Evolutionary conservation across 2,329 filamentous ascomycete species (phyloP).

Genomic region (Epichloe gansuensis): DNA sequence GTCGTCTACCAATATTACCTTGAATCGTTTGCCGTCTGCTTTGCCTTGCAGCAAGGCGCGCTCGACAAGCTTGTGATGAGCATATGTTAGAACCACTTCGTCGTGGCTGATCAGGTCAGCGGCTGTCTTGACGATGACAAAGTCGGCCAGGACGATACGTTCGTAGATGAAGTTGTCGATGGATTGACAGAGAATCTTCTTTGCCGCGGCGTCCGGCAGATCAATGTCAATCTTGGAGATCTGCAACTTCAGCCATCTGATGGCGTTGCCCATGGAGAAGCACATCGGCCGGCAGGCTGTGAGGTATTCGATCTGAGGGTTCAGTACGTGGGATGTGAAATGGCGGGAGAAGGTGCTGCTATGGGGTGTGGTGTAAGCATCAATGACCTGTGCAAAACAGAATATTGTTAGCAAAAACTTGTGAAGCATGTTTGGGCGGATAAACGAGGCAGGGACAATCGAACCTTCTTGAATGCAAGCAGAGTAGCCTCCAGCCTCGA

Average conservation of each 20-base stretch:
- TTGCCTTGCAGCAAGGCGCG: conserved; percentile 66
- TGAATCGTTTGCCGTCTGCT: conserved; percentile 59
- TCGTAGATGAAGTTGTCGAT: conserved; percentile 89
- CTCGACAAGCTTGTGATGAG: conserved; percentile 76
- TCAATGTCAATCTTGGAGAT: conserved; percentile 86
- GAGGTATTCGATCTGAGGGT: conserved; percentile 90
- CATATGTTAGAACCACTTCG: conserved; percentile 78
- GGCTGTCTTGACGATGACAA: conserved; percentile 70
- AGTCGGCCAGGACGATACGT: conserved; percentile 75
- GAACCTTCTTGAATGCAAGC: conserved; percentile 74
- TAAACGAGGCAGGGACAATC: neutral
- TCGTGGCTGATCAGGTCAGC: conserved; percentile 64
- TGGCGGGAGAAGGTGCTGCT: conserved; percentile 80
- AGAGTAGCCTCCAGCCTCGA: conserved; percentile 79
- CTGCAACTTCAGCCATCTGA: conserved; percentile 84
- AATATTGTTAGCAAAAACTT: neutral
- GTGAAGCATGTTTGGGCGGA: neutral
- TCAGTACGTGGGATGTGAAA: conserved; percentile 80
- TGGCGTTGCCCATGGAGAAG: conserved; percentile 93
- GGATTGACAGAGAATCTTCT: conserved; percentile 61
- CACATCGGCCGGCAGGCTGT: conserved; percentile 90
- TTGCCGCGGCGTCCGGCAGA: conserved; percentile 69
- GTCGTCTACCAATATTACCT: conserved; percentile 74
- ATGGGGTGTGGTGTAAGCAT: conserved; percentile 80
- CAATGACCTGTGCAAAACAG: conserved; percentile 54